These are phyloP conservation scores for Saccharomycopsis sp. DNA, from an alignment of 805 yeast genomes.

Conservation along the genomic window DNA sequence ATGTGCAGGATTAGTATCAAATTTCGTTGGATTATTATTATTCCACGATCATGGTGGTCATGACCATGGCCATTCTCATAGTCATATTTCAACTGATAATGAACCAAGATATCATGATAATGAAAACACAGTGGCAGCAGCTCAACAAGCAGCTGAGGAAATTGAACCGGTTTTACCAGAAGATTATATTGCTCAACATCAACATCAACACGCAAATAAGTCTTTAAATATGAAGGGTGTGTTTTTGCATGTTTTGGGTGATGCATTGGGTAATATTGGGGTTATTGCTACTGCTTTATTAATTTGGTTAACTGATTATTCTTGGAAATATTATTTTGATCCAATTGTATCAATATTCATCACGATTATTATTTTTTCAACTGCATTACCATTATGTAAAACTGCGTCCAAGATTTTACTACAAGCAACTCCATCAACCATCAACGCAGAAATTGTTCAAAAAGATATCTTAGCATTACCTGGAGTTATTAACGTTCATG, in stretches of 20 bases:
- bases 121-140: no score
- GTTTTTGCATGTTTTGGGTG: slow-evolving; percentile 90
- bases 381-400: slow-evolving; percentile 85
- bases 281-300: slow-evolving; percentile 84
- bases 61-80: slow-evolving; percentile 39
- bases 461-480: slow-evolving; percentile 58
- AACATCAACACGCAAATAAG: slow-evolving; percentile 25
- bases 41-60: slow-evolving; percentile 81
- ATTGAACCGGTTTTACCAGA: slow-evolving; percentile 24
- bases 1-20: slow-evolving; percentile 71
- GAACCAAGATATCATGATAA: slow-evolving; percentile 6
- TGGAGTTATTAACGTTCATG: slow-evolving; percentile 83
- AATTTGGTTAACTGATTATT: slow-evolving; percentile 87
- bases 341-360: slow-evolving; percentile 81
- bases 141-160: slow-evolving; percentile 17
- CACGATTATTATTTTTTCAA: slow-evolving; percentile 80
- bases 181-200: not conserved
- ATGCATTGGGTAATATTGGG: slow-evolving; percentile 92
- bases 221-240: slow-evolving; percentile 98
- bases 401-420: slow-evolving; percentile 79
- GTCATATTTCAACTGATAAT: slow-evolving; percentile 29
- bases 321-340: slow-evolving; percentile 83
- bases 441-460: slow-evolving; percentile 69
- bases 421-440: slow-evolving; percentile 86
- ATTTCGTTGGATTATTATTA: slow-evolving; percentile 72